Conservation (phyloP, 2,329 filamentous ascomycete genomes). For the Xylariaceae sp. region DNA sequence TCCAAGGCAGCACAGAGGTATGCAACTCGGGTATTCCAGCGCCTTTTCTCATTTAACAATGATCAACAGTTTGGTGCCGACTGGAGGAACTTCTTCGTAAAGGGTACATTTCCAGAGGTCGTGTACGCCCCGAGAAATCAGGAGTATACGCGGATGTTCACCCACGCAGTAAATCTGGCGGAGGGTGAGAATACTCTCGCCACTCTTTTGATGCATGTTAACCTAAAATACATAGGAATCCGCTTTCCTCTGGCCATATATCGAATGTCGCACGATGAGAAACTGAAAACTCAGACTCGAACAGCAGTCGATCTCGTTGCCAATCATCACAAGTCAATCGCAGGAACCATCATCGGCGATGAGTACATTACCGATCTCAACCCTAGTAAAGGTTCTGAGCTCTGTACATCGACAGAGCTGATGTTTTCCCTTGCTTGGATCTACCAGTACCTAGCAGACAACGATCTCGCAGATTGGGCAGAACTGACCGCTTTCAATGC, state of each 20-base stretch:
- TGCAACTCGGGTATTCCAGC: constrained; percentile 25
- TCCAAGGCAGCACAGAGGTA: constrained; percentile 37
- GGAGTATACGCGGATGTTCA: constrained; percentile 33
- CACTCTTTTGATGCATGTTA: neutral
- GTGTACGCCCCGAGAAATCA: constrained; percentile 26
- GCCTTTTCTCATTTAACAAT: too few species aligned
- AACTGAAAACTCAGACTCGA: constrained; percentile 34
- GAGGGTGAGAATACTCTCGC: constrained; percentile 31
- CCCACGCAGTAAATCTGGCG: constrained; percentile 42
- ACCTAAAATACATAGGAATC: constrained; percentile 29
- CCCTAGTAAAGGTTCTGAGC: constrained; percentile 34
- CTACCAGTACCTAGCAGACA: constrained; percentile 27
- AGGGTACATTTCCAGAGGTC: constrained; percentile 30
- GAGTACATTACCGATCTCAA: constrained; percentile 37
- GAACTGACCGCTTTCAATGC: constrained; percentile 50
- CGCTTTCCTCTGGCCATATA: constrained; percentile 39
- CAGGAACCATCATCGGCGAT: constrained; percentile 40
- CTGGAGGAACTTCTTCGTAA: constrained; percentile 34
- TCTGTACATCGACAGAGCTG: constrained; percentile 31
- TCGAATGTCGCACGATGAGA: constrained; percentile 36
- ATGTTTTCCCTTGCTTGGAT: constrained; percentile 31
- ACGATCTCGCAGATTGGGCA: constrained; percentile 41
- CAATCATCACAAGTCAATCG: constrained; percentile 37
- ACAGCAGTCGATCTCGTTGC: constrained; percentile 36
- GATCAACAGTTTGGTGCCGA: constrained; percentile 28